These are phyloP conservation scores for Tremellales sp. DNA, from an alignment of 1,284 basidiomycete genomes.

Conservation along the genomic window DNA sequence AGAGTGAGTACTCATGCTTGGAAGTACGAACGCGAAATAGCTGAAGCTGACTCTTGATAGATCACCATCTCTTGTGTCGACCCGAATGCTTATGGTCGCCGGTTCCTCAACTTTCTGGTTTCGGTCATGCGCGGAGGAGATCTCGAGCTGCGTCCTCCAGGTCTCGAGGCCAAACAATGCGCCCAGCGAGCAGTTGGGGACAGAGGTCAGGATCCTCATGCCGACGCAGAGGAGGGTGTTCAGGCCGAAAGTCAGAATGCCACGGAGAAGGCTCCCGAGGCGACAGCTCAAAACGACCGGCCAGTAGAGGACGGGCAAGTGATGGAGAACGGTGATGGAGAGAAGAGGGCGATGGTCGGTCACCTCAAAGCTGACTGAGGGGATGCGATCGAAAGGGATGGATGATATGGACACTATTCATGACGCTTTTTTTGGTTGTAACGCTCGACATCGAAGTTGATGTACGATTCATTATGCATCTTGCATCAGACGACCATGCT, in stretches of 20 bases:
- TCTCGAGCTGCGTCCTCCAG: slow-evolving; percentile 29
- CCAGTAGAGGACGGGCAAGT: slow-evolving; percentile 7
- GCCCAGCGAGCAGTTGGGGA: not conserved
- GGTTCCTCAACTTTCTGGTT: slow-evolving; percentile 83
- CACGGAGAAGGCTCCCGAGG: too few relatives aligned
- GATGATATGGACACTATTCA: too few relatives aligned
- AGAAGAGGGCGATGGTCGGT: slow-evolving; percentile 13
- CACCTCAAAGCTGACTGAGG: slow-evolving; percentile 23
- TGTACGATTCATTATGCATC: too few relatives aligned
- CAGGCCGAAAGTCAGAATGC: too few relatives aligned
- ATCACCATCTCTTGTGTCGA: slow-evolving; percentile 91
- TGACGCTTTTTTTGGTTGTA: too few relatives aligned
- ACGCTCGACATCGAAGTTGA: too few relatives aligned
- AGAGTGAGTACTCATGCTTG: slow-evolving; percentile 57
- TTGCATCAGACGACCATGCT: too few relatives aligned
- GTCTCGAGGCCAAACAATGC: slow-evolving; percentile 17
- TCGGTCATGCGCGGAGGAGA: slow-evolving; percentile 80
- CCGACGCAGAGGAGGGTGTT: not conserved
- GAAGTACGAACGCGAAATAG: not conserved
- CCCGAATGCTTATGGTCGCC: slow-evolving; percentile 73
- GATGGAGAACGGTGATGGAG: slow-evolving; percentile 6
- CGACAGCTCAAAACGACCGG: too few relatives aligned
- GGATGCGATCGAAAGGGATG: not conserved
- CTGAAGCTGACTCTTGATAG: slow-evolving; percentile 51
- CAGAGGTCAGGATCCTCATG: not conserved